Conservation (phyloP, 1,139 yeast species). For the Protomyces macrosporus region DNA sequence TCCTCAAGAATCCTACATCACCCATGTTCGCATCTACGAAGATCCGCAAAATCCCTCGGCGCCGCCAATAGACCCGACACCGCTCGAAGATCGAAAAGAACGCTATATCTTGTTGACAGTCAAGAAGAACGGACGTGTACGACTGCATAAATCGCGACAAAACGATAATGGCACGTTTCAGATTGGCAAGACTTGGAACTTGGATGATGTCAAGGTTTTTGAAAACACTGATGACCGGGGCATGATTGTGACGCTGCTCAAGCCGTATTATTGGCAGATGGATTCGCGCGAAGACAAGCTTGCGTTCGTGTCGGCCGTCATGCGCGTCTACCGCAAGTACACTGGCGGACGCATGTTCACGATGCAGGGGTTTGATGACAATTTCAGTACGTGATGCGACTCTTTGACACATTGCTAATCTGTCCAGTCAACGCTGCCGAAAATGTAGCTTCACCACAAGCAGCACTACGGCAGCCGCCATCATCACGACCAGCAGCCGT, state of each 20-base stretch:
- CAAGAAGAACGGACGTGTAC: conserved; percentile 56
- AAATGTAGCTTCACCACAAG: not conserved
- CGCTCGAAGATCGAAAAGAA: conserved; percentile 18
- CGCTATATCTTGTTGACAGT: conserved; percentile 42
- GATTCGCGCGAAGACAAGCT: conserved; percentile 62
- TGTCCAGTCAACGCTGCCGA: not conserved
- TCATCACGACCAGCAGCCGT: not conserved
- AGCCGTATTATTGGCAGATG: conserved; percentile 82
- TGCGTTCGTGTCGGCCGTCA: conserved; percentile 58
- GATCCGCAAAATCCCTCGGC: conserved; percentile 18
- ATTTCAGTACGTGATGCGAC: not conserved
- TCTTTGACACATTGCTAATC: not conserved
- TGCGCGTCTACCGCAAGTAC: conserved; percentile 61
- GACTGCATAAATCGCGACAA: conserved; percentile 81
- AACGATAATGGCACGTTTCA: conserved; percentile 70
- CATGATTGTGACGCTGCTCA: conserved; percentile 59
- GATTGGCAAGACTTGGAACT: conserved; percentile 89
- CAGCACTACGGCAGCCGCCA: not conserved
- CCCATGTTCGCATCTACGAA: conserved; percentile 19
- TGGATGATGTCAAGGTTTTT: conserved; percentile 61
- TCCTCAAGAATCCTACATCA: conserved; percentile 15
- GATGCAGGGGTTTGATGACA: conserved; percentile 42
- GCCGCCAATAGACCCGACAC: conserved; percentile 14
- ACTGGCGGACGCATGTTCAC: conserved; percentile 65
- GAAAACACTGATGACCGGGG: conserved; percentile 42